Percentiles rank a stretch among this genome's conserved stretches.
phyloP scores from a whole-genome alignment of 352 stramenopile species.

The Globisporangium lucens region DNA sequence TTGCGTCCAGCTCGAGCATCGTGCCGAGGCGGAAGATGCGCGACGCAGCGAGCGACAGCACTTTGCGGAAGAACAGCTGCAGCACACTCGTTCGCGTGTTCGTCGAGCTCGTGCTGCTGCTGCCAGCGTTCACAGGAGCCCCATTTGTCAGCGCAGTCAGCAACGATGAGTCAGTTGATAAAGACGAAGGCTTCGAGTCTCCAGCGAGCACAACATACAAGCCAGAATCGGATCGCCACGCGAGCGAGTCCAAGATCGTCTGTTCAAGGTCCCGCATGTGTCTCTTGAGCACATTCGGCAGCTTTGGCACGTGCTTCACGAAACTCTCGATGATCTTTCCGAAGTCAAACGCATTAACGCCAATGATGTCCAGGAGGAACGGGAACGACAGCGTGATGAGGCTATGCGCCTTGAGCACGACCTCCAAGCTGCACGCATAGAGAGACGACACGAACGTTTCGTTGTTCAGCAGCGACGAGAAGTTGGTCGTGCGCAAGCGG shows the following conservation, averaged over 20 bases:
- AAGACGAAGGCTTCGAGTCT: constrained; percentile 16
- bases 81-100: constrained; percentile 44
- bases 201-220: constrained; percentile 62
- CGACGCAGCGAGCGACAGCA: constrained; percentile 74
- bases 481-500: constrained; percentile 66
- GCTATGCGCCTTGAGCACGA: constrained; percentile 81
- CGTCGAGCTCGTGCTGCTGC: neutral
- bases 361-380: constrained; percentile 67
- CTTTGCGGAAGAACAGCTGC: constrained; percentile 87
- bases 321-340: constrained; percentile 87
- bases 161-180: constrained; percentile 1
- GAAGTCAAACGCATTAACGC: constrained; percentile 85
- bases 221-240: constrained; percentile 69
- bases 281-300: constrained; percentile 75
- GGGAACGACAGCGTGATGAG: constrained; percentile 85
- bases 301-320: constrained; percentile 71
- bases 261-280: constrained; percentile 87
- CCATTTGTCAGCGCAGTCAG: constrained; percentile 18
- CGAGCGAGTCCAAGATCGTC: constrained; percentile 73
- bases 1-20: constrained; percentile 65
- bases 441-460: constrained; percentile 73
- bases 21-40: constrained; percentile 75
- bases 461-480: constrained; percentile 80
- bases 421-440: constrained; percentile 82
- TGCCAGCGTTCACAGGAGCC: constrained; percentile 6